Conservation (phyloP, 768 basidiomycete genomes). For the Naganishia antarctica region DNA sequence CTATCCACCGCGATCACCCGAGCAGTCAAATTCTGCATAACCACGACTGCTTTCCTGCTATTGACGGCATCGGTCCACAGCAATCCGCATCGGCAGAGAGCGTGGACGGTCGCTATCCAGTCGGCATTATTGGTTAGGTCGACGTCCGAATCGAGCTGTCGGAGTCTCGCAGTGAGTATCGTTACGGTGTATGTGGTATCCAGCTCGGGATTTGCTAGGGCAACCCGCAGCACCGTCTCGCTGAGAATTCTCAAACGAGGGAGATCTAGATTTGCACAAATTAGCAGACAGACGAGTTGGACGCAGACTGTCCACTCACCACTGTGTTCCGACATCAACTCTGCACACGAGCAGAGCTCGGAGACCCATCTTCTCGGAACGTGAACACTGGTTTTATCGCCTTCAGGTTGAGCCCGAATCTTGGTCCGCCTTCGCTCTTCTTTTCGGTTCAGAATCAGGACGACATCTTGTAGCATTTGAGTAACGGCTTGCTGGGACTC, state of each 20-base stretch:
- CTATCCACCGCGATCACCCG: background rate
- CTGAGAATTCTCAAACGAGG: constrained; percentile 7
- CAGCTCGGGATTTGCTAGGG: constrained; percentile 7
- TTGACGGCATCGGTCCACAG: constrained; percentile 9
- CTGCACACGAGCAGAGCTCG: constrained; percentile 2
- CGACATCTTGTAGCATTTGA: constrained; percentile 19
- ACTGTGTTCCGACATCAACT: constrained; percentile 9
- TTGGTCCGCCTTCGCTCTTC: constrained; percentile 6
- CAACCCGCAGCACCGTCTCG: constrained; percentile 4
- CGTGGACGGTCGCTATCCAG: constrained; percentile 1
- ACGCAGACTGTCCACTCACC: background rate
- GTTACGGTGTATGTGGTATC: constrained; percentile 7
- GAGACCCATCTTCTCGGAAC: constrained; percentile 12
- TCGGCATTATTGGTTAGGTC: background rate
- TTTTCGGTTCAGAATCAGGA: constrained; percentile 37
- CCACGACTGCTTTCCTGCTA: background rate
- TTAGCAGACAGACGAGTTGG: background rate
- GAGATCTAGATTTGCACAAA: background rate
- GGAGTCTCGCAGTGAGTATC: constrained; percentile 1
- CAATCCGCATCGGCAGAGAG: constrained; percentile 15
- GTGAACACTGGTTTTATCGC: constrained; percentile 2
- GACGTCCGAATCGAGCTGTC: background rate
- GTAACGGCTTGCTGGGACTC: constrained; percentile 15
- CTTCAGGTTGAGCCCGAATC: constrained; percentile 2
- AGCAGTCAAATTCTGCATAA: constrained; percentile 7